Percentiles rank a stretch among this genome's conserved stretches.
These are phyloP conservation scores for Neofusicoccum umdonicola DNA, from an alignment of 2,329 filamentous ascomycete species.

Conservation along the genomic window DNA sequence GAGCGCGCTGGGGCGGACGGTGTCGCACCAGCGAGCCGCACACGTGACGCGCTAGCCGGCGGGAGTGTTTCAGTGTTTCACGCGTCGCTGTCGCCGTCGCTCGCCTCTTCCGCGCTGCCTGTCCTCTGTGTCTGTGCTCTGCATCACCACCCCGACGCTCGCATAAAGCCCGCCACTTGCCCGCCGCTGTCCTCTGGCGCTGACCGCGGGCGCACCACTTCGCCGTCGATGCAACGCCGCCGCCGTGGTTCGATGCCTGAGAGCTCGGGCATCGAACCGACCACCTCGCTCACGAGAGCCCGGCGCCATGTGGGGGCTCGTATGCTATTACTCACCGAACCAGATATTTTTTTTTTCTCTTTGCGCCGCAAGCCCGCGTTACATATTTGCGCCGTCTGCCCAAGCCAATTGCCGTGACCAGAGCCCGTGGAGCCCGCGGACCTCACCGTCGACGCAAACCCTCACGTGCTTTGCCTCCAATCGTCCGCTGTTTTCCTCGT, in stretches of 20 bases:
- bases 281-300: background rate
- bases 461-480: background rate
- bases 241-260: background rate
- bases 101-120: background rate
- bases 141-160: too few species aligned
- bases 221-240: background rate
- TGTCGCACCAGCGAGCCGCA: background rate
- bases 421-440: background rate
- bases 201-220: background rate
- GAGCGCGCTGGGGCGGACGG: too few species aligned
- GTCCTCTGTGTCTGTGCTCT: too few species aligned
- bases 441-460: background rate
- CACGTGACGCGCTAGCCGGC: background rate
- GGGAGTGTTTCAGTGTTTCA: background rate
- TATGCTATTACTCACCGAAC: background rate
- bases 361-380: background rate
- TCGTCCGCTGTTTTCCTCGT: too few species aligned
- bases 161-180: background rate
- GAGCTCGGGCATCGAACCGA: background rate
- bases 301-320: constrained; percentile 3
- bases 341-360: background rate
- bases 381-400: background rate
- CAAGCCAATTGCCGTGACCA: background rate
- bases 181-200: background rate
- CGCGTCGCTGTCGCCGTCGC: background rate